Base-by-base conservation (phyloP, 352 stramenopile genomes). In the Pythium utonaiense region DNA sequence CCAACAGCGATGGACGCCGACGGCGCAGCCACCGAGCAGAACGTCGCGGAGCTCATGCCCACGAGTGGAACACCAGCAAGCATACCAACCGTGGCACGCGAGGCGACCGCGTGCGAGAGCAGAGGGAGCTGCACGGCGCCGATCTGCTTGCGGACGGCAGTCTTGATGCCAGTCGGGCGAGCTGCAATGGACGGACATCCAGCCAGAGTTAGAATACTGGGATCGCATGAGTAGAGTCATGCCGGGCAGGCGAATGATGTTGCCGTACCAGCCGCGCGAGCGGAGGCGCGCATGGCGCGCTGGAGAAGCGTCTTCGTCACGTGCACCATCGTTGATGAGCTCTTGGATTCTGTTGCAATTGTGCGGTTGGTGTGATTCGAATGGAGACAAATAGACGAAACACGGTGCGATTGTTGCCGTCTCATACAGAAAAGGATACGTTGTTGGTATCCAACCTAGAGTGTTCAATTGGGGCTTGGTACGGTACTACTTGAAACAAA, bases 1-100 rank as follows among this genome's bases (percentile, higher is more conserved):
- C 85, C 85, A 33, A 86, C 36, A 12, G 64, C 68, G 16, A 91
- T 61, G 0, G 63, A 40, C 16, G 55, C 66, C 60, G 22, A 52
- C 19, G 61, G 50, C 27, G 60, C 56, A n/a, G 41, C 58, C 9
- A 56, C 49, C 22, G 71, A 73, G 51, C 44, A 73, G 53, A 74
- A 71, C 33, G 53, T 52, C 10, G 54, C 42, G 6, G 59, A 67
- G 22, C 64, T 47, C 19, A 60, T 33, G 21, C 48, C 49, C 30
- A 52, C 50, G 17, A 64, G 25, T 6, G 53, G 49, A 10, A 62
- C 40, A 16, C 53, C 28, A 17, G 53, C 58, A 14, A 64, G 19
- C 24, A 49, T 31, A 14, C 48, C 33, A 24, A 42, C 28, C n/a
- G 44, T 38, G 3, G n/a, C 34, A 13, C 36, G 57, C 31, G 30